Base-by-base conservation (phyloP, 192 early-diverging fungal genomes). In the Mortierella alpina region DNA sequence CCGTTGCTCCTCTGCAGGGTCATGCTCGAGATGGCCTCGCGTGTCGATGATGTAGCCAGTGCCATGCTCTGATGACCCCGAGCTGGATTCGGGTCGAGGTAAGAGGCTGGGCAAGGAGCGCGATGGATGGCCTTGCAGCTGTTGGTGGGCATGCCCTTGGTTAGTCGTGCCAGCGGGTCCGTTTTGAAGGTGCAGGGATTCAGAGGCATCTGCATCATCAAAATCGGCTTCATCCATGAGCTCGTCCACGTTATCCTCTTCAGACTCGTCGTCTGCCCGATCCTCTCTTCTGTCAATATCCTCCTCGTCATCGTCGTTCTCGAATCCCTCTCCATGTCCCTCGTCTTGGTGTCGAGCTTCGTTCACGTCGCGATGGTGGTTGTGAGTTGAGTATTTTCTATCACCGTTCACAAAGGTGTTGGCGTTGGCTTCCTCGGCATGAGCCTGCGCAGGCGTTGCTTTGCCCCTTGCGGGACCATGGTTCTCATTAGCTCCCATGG, bases 161-260 rank as follows among this genome's bases (percentile, higher is more conserved):
- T 18, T 45, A 45, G 5, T 51, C 46, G 5, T 31, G 62, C 48
- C 51, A 31, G 14, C n/a, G 11, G 31, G 60, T 8, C 42, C 14
- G n/a, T 12, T 18, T 12, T 44, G 46, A 17, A 44, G 31, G 55
- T n/a, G 49, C 46, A 0, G 49, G 1, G 70, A 55, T 14, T 22
- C 51, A 39, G 23, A 39, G 11, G 23, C 67, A 13, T 42, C 22
- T 6, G 41, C 58, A 2, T 60, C 64, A 10, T 67, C 65, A 51
- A 60, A 47, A 14, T 74, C 51, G 23, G 39, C 72, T 41, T 74
- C 72, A 31, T 74, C 72, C 72, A 71, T 71, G 3, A 71, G 69
- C 52, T 71, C 69, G 18, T 71, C 69, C 12, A 71, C 45, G 41
- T 71, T 71, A 14, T 71, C 69, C 48, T 71, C 60, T 7, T 55